These are phyloP conservation scores for Fragaria ananassa DNA, from an alignment of 306 rosid genomes.

Conservation along the genomic window DNA sequence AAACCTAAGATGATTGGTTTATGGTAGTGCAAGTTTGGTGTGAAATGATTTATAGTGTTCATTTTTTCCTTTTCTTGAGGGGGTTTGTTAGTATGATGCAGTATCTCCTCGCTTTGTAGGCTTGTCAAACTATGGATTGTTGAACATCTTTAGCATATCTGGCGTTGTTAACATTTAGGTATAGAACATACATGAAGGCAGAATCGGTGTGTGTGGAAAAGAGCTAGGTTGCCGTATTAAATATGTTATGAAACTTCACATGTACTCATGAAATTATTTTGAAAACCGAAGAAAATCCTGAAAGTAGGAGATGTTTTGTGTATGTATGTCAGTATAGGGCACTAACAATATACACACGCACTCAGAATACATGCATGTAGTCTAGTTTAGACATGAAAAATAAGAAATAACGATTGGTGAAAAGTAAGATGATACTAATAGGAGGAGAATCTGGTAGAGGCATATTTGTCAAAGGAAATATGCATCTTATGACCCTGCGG, in stretches of 20 bases:
- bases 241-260: too few relatives aligned
- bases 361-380: background rate
- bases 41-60: background rate
- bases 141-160: background rate
- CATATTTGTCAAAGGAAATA: background rate
- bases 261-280: too few relatives aligned
- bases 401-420: background rate
- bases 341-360: too few relatives aligned
- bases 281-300: too few relatives aligned
- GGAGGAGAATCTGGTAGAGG: slow-evolving; percentile 4
- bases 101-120: slow-evolving; percentile 4
- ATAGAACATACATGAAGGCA: background rate
- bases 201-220: background rate
- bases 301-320: too few relatives aligned
- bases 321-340: too few relatives aligned
- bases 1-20: slow-evolving; percentile 5
- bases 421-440: background rate
- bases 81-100: background rate
- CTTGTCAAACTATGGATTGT: background rate
- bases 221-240: too few relatives aligned
- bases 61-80: background rate
- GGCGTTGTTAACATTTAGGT: background rate
- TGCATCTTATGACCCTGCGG: background rate
- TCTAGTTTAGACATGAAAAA: background rate
- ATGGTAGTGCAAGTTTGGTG: background rate